These are phyloP conservation scores for Imleria badia DNA, from an alignment of 768 basidiomycete species.

Conservation along the genomic window DNA sequence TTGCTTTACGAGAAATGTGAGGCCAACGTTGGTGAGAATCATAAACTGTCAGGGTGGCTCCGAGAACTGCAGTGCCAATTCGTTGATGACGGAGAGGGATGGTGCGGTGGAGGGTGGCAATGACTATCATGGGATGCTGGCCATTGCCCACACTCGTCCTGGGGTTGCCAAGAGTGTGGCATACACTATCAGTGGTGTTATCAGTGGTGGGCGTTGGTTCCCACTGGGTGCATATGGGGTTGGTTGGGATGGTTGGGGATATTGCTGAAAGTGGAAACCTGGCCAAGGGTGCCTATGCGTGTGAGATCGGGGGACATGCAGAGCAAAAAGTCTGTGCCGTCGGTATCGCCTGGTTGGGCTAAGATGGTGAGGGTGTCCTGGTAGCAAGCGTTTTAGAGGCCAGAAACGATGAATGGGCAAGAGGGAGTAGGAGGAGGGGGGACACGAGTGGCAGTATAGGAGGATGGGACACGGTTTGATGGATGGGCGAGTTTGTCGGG, in stretches of 20 bases:
- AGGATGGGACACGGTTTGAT: conserved; percentile 42
- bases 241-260: conserved; percentile 34
- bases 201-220: conserved; percentile 59
- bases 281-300: conserved; percentile 67
- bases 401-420: conserved; percentile 58
- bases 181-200: no score
- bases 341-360: conserved; percentile 72
- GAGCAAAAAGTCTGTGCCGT: conserved; percentile 71
- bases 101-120: conserved; percentile 40
- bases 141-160: conserved; percentile 84
- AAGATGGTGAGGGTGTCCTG: conserved; percentile 64
- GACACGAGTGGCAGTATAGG: conserved; percentile 44
- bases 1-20: conserved; percentile 78
- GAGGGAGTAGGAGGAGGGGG: conserved; percentile 43
- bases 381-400: conserved; percentile 64
- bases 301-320: conserved; percentile 77
- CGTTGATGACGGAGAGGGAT: conserved; percentile 63
- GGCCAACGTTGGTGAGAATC: conserved; percentile 82
- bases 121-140: conserved; percentile 45
- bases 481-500: conserved; percentile 65
- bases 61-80: conserved; percentile 80
- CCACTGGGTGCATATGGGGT: conserved; percentile 40
- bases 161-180: conserved; percentile 76
- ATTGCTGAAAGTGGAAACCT: conserved; percentile 47
- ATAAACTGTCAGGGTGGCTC: conserved; percentile 77